A percentile compares a stretch with the other conserved stretches of the same genome.
Conservation (phyloP, 768 basidiomycete genomes). For the Neoboletus subvelutipes region DNA sequence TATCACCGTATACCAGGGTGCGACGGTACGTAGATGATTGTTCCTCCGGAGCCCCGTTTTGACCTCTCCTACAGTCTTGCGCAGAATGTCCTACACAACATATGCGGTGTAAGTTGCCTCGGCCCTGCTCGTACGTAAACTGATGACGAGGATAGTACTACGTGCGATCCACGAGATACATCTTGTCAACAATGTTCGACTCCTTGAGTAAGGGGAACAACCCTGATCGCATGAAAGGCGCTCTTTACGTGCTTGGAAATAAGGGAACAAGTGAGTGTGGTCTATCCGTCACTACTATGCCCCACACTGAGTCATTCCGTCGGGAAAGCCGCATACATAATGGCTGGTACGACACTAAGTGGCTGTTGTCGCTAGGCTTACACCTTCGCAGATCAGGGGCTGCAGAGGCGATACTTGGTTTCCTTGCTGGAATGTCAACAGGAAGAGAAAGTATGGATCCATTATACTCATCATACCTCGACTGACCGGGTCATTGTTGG, state of each 20-base stretch:
- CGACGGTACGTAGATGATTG: conserved; percentile 52
- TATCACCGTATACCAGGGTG: conserved; percentile 78
- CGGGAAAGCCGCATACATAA: conserved; percentile 59
- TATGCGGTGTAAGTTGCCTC: conserved; percentile 53
- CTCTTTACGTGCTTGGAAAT: conserved; percentile 76
- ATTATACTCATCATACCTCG: conserved; percentile 26
- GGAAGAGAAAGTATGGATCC: conserved; percentile 69
- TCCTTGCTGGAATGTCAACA: conserved; percentile 74
- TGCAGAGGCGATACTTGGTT: conserved; percentile 57
- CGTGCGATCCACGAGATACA: conserved; percentile 66
- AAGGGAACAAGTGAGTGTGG: conserved; percentile 59
- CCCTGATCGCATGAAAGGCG: conserved; percentile 94
- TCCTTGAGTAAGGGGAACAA: conserved; percentile 73
- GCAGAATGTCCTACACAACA: conserved; percentile 62
- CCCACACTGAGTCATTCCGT: conserved; percentile 9
- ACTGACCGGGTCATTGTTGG: conserved; percentile 47
- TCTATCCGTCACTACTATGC: background rate
- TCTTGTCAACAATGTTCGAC: conserved; percentile 58
- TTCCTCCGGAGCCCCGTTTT: background rate
- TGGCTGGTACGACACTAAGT: conserved; percentile 51
- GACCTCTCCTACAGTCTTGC: conserved; percentile 50
- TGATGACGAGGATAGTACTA: conserved; percentile 50
- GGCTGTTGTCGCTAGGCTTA: conserved; percentile 9
- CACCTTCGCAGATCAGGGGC: conserved; percentile 47
- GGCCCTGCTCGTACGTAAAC: background rate